Base-by-base conservation (phyloP, 176 grass and related monocot species). In the Cocos nucifera region DNA sequence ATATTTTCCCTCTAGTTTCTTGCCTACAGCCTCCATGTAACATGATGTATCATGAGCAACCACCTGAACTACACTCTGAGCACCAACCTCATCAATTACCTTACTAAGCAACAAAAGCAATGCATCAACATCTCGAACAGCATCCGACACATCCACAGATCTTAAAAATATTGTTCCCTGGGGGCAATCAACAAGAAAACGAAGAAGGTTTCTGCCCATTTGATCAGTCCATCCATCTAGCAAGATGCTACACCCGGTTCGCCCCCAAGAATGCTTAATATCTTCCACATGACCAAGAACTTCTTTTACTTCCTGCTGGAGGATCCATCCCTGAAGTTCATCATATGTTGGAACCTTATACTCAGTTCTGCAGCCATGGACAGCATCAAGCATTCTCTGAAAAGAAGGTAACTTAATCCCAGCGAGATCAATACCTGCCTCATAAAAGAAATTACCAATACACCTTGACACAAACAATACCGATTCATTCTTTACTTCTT, bases 371-470 rank as follows among this genome's bases (percentile, higher is more conserved):
- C 66, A 26, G 25, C 53, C 27, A 57, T 87, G 62, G 20, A 70
- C 73, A 58, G 69, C 73, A 78, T 80, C 55, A 56, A 90, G 62
- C 81, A 97, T 75, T 6, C 62, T 68, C 50, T 70, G 66, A 68
- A 83, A 90, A 62, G 83, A 88, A 7, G 83, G 73, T 20, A 85
- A 72, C 17, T 73, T 78, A 1, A 84, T 20, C 77, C 80, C 68
- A 66, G 66, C 62, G 61, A 75, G 76, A 54, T 82, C 83, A 75
- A 90, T 69, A 28, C 83, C 75, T 50, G 78, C 87, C 53, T 90
- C 92, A 16, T 75, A 77, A 51, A 90, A 75, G 52, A 97, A 81
- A 69, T 66, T 84, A 22, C 87, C 87, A 48, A 96, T 72, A 67
- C 74, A 75, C 60, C 77, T 87, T 29, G 71, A 64, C 35, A 29